Percentiles rank a stretch among this genome's conserved stretches.
phyloP scores from a whole-genome alignment of 352 stramenopile genomes.

The Globisporangium irregulare region DNA sequence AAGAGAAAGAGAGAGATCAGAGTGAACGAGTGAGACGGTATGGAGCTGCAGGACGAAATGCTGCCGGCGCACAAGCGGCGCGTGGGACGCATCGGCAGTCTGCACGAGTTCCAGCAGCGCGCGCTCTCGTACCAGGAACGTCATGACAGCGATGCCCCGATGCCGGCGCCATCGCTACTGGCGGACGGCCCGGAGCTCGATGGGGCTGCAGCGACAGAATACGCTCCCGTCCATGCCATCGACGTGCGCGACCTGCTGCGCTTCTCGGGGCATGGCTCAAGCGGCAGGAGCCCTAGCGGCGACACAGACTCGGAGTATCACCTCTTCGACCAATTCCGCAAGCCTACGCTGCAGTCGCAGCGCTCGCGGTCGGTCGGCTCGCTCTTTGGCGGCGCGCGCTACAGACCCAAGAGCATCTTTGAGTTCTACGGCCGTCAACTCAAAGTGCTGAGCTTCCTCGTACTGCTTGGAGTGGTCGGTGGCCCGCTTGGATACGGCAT shows the following conservation, averaged over 20 bases:
- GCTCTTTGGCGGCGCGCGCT: constrained; percentile 59
- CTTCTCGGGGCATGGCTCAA: constrained; percentile 15
- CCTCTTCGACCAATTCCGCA: constrained; percentile 18
- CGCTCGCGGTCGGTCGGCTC: constrained; percentile 51
- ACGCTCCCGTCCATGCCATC: neutral
- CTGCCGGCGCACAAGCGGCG: constrained; percentile 67
- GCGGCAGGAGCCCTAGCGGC: constrained; percentile 10
- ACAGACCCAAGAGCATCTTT: constrained; percentile 32
- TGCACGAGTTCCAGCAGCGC: constrained; percentile 84
- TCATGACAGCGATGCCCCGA: constrained; percentile 17
- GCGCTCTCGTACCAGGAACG: constrained; percentile 47
- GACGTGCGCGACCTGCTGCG: constrained; percentile 21
- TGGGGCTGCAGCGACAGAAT: neutral
- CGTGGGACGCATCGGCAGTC: constrained; percentile 64
- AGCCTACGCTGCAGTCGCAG: constrained; percentile 20
- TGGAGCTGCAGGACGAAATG: constrained; percentile 32
- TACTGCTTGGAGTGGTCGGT: constrained; percentile 78
- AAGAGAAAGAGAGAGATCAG: neutral
- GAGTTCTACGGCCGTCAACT: constrained; percentile 63
- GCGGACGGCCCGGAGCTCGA: neutral
- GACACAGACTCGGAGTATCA: constrained; percentile 37
- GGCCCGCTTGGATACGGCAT: constrained; percentile 76
- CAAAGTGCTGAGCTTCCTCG: constrained; percentile 72
- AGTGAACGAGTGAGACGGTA: neutral
- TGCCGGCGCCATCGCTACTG: neutral